Evolutionary conservation across 2,329 filamentous ascomycete genomes (phyloP).

Genomic region (Blumeria graminis): DNA sequence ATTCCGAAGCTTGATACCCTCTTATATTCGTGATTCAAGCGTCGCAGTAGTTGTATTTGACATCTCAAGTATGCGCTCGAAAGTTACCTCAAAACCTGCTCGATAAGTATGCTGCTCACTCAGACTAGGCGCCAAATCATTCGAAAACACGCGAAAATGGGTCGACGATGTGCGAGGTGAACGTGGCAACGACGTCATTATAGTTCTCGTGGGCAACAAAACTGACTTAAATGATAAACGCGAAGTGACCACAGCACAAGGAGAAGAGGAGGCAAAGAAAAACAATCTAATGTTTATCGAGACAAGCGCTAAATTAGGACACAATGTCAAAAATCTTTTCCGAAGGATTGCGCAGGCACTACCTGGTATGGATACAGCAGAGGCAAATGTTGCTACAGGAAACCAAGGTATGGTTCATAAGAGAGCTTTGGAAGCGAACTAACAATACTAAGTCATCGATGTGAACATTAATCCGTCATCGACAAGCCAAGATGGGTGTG

Average conservation of each 20-base stretch:
- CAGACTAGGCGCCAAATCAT: slow-evolving; percentile 59
- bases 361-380: slow-evolving; percentile 88
- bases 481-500: slow-evolving; percentile 48
- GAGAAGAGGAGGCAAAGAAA: slow-evolving; percentile 94
- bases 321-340: slow-evolving; percentile 96
- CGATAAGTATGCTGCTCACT: slow-evolving; percentile 7
- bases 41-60: slow-evolving; percentile 98
- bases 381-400: slow-evolving; percentile 45
- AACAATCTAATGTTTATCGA: slow-evolving; percentile 98
- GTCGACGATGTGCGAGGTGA: slow-evolving; percentile 95
- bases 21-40: slow-evolving; percentile 93
- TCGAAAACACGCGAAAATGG: slow-evolving; percentile 98
- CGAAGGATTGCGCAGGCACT: slow-evolving; percentile 94
- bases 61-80: slow-evolving; percentile 48
- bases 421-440: slow-evolving; percentile 6
- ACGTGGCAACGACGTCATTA: slow-evolving; percentile 94
- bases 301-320: slow-evolving; percentile 89
- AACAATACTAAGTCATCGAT: slow-evolving; percentile 51
- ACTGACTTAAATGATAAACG: slow-evolving; percentile 96
- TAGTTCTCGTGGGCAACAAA: slow-evolving; percentile 96
- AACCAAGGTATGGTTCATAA: slow-evolving; percentile 46
- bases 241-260: slow-evolving; percentile 87
- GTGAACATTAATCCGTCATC: slow-evolving; percentile 60
- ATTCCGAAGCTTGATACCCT: slow-evolving; percentile 90
- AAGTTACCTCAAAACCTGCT: not conserved